A percentile compares a stretch with the other conserved stretches of the same genome.
Conservation (phyloP, 768 basidiomycete genomes). For the Serendipita vermifera region DNA sequence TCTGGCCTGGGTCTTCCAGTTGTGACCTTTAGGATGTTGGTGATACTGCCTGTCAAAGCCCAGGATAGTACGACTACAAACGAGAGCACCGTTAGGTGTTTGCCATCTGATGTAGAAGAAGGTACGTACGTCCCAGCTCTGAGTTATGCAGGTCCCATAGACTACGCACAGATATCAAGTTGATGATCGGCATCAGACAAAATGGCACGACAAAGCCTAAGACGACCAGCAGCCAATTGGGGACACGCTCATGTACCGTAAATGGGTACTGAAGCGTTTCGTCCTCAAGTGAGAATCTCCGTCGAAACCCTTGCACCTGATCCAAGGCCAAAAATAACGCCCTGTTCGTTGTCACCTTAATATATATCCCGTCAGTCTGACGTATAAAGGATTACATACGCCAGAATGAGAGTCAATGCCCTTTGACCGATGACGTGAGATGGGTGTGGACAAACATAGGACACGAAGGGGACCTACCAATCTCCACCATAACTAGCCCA, state of each 20-base stretch:
- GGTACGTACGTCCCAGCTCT: constrained; percentile 30
- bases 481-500: not conserved
- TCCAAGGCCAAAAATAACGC: constrained; percentile 50
- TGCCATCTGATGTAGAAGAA: not conserved
- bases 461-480: not conserved
- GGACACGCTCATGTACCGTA: constrained; percentile 64
- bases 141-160: constrained; percentile 79
- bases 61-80: constrained; percentile 55
- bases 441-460: not conserved
- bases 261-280: constrained; percentile 18
- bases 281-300: constrained; percentile 67
- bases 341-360: constrained; percentile 28
- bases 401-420: constrained; percentile 51
- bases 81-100: not conserved
- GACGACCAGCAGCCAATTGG: constrained; percentile 32
- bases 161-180: constrained; percentile 57
- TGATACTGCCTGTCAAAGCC: constrained; percentile 63
- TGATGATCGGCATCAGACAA: constrained; percentile 53
- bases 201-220: constrained; percentile 45
- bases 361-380: not conserved
- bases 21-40: constrained; percentile 72
- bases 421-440: constrained; percentile 26
- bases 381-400: constrained; percentile 33
- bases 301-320: constrained; percentile 54
- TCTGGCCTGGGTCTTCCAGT: constrained; percentile 89